phyloP scores from a whole-genome alignment of 257 asterid species.

The Solanum lignicaule region DNA sequence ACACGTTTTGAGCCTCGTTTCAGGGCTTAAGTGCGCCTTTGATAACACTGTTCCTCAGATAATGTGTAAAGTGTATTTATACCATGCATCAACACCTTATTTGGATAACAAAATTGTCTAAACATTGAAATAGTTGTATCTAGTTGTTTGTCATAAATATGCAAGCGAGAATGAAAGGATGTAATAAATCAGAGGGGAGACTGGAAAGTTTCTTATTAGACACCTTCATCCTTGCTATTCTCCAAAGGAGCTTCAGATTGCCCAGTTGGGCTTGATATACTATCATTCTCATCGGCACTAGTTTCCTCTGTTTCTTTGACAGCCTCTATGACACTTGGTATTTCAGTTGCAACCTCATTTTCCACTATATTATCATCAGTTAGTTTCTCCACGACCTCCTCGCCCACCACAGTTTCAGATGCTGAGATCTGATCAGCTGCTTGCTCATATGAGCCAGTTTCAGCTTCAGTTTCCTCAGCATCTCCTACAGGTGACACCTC shows the following conservation, averaged over 20 bases:
- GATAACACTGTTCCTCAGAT: neutral
- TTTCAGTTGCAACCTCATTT: conserved; percentile 20
- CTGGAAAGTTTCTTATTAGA: conserved; percentile 8
- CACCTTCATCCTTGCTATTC: conserved; percentile 33
- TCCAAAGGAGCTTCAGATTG: conserved; percentile 12
- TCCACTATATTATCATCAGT: conserved; percentile 14
- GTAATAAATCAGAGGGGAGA: neutral
- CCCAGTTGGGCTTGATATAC: conserved; percentile 22
- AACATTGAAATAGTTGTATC: neutral
- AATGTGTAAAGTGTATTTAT: neutral
- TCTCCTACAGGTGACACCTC: conserved; percentile 30
- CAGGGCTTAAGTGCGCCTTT: neutral
- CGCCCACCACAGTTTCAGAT: conserved; percentile 9
- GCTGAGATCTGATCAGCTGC: conserved; percentile 10
- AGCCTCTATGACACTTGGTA: neutral
- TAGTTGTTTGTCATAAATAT: neutral
- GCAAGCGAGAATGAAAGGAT: neutral
- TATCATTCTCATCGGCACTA: conserved; percentile 14
- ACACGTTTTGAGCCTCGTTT: neutral
- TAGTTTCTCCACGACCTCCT: conserved; percentile 14
- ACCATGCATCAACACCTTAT: conserved; percentile 2
- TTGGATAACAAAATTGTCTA: neutral
- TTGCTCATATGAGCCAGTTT: conserved; percentile 16
- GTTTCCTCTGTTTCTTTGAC: conserved; percentile 26
- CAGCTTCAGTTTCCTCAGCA: conserved; percentile 21